phyloP scores from a whole-genome alignment of 495 filamentous ascomycete species.

The Aspergillus incahuasiensis region DNA sequence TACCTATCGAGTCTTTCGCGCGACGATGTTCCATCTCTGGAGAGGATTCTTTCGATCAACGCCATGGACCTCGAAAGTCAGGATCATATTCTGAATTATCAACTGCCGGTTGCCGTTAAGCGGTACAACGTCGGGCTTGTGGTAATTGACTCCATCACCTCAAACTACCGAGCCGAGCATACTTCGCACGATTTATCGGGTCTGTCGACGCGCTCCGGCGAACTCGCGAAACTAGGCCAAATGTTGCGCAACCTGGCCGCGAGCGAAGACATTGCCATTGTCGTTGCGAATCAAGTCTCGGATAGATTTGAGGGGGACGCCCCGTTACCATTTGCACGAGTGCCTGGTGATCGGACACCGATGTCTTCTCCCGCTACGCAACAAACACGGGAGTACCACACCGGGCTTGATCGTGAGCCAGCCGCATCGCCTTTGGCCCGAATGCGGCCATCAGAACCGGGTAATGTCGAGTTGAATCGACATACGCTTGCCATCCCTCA shows the following conservation, averaged over 20 bases:
- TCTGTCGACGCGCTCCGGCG: slow-evolving; percentile 50
- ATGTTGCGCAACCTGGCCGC: slow-evolving; percentile 69
- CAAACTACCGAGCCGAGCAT: slow-evolving; percentile 91
- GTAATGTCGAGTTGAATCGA: slow-evolving; percentile 16
- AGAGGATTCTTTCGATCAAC: slow-evolving; percentile 66
- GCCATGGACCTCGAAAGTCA: slow-evolving; percentile 93
- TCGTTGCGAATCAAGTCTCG: slow-evolving; percentile 93
- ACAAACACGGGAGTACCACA: slow-evolving; percentile 9
- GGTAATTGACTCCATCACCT: slow-evolving; percentile 83
- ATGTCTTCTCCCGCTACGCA: slow-evolving; percentile 16
- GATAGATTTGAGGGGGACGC: slow-evolving; percentile 63
- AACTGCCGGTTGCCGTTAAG: slow-evolving; percentile 78
- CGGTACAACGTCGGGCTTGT: slow-evolving; percentile 73
- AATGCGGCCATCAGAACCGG: slow-evolving; percentile 12
- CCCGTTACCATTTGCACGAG: slow-evolving; percentile 2
- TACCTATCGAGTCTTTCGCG: slow-evolving; percentile 46
- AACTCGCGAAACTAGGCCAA: slow-evolving; percentile 73
- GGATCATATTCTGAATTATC: slow-evolving; percentile 89
- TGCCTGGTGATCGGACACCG: neutral
- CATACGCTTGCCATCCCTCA: slow-evolving; percentile 18
- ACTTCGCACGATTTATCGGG: slow-evolving; percentile 30
- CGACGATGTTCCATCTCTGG: slow-evolving; percentile 57
- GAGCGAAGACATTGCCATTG: slow-evolving; percentile 70
- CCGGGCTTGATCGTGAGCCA: slow-evolving; percentile 14
- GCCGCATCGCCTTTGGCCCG: slow-evolving; percentile 21